Percentiles rank a stretch among this genome's conserved stretches.
These are phyloP conservation scores for Catunica adiposa DNA, from an alignment of 2,329 filamentous ascomycete species.

Conservation along the genomic window DNA sequence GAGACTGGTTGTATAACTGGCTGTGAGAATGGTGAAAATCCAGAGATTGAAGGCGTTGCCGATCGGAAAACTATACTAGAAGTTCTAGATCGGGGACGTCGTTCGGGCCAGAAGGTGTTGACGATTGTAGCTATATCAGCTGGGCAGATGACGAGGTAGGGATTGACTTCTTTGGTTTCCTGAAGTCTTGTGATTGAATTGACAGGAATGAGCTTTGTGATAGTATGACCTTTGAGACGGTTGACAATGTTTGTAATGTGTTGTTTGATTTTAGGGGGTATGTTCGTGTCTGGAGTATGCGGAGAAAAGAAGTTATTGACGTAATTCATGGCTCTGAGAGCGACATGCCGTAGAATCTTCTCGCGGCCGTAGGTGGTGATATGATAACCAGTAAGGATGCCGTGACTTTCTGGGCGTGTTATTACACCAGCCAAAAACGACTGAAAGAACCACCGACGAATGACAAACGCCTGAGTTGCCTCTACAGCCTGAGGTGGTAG, in stretches of 20 bases:
- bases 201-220: conserved; percentile 46
- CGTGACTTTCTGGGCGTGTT: conserved; percentile 70
- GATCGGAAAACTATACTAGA: conserved; percentile 43
- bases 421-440: conserved; percentile 71
- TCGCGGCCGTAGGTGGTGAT: conserved; percentile 82
- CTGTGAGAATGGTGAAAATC: conserved; percentile 50
- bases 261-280: conserved; percentile 44
- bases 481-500: conserved; percentile 56
- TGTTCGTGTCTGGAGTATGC: conserved; percentile 39
- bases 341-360: conserved; percentile 64
- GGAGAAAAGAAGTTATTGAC: conserved; percentile 51
- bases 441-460: conserved; percentile 85
- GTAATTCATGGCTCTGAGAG: conserved; percentile 60
- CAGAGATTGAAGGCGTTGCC: conserved; percentile 51
- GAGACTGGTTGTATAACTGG: conserved; percentile 44
- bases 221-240: conserved; percentile 41
- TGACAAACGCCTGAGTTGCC: conserved; percentile 64
- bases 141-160: conserved; percentile 63
- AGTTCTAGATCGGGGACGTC: conserved; percentile 46
- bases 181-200: conserved; percentile 55
- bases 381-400: conserved; percentile 74
- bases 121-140: conserved; percentile 66
- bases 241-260: conserved; percentile 58
- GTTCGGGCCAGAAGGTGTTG: conserved; percentile 68
- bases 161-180: conserved; percentile 63